Evolutionary conservation across 768 basidiomycete genomes (phyloP).

Genomic region (Tylopilus sp.): DNA sequence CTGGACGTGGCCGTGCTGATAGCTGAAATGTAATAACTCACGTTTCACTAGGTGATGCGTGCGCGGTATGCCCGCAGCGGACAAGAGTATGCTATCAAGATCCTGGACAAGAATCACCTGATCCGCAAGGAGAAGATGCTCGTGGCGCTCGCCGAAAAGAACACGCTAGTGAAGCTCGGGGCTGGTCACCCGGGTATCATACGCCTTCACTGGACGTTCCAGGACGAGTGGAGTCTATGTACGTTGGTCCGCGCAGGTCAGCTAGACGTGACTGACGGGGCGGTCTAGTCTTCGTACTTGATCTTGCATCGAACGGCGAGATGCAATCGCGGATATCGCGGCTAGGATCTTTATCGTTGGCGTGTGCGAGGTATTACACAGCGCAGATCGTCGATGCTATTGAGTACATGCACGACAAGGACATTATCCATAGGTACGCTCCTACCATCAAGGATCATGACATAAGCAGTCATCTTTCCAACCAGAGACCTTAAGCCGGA

Average conservation of each 20-base stretch:
- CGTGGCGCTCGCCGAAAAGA: constrained; percentile 78
- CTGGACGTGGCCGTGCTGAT: constrained; percentile 11
- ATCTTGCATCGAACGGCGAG: constrained; percentile 74
- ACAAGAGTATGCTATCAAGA: constrained; percentile 72
- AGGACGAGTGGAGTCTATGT: constrained; percentile 84
- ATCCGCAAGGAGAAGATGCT: constrained; percentile 73
- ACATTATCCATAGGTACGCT: constrained; percentile 78
- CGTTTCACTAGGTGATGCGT: constrained; percentile 48
- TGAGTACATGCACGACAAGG: constrained; percentile 86
- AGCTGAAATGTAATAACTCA: constrained; percentile 8
- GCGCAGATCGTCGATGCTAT: constrained; percentile 89
- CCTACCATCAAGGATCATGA: constrained; percentile 1
- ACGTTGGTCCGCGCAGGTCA: constrained; percentile 32
- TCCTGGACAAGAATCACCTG: constrained; percentile 81
- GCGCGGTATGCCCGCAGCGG: constrained; percentile 53
- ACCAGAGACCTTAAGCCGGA: constrained; percentile 81
- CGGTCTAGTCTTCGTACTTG: constrained; percentile 69
- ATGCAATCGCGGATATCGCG: constrained; percentile 68
- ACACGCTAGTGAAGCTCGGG: constrained; percentile 62
- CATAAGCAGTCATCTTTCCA: constrained; percentile 8
- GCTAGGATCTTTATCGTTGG: constrained; percentile 81
- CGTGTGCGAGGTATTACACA: constrained; percentile 78
- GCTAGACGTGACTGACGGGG: constrained; percentile 4
- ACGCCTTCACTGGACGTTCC: constrained; percentile 78
- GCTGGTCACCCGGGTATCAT: constrained; percentile 79